These are phyloP conservation scores for Tolypocladium ophioglossoides DNA, from an alignment of 2,329 filamentous ascomycete genomes.

Conservation along the genomic window DNA sequence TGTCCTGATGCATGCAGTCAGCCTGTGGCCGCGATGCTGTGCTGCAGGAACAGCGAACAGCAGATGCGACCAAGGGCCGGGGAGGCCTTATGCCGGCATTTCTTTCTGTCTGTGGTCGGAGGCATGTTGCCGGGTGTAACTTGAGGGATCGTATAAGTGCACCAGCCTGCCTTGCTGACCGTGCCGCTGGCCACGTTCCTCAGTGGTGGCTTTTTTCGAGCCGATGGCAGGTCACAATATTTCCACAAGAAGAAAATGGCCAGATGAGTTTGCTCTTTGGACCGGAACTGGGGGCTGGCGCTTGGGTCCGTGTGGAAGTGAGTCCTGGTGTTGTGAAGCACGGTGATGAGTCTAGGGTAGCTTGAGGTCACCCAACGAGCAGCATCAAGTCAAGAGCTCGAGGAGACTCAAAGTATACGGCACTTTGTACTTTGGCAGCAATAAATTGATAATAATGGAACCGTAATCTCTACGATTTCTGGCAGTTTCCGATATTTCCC, in stretches of 20 bases:
- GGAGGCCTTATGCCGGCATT: not conserved
- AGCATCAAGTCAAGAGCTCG: slow-evolving; percentile 21
- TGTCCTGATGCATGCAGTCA: too few relatives aligned
- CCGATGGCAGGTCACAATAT: not conserved
- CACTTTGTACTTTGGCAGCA: not conserved
- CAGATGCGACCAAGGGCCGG: too few relatives aligned
- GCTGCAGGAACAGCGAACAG: not conserved
- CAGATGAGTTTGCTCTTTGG: too few relatives aligned
- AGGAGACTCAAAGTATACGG: not conserved
- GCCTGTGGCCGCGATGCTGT: not conserved
- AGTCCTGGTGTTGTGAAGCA: not conserved
- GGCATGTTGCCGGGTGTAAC: not conserved
- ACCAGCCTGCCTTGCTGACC: too few relatives aligned
- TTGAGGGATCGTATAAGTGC: not conserved
- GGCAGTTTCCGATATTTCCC: not conserved
- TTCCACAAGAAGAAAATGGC: not conserved
- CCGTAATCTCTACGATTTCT: not conserved
- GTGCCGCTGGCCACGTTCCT: not conserved
- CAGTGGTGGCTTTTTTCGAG: not conserved
- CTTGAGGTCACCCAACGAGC: slow-evolving; percentile 32
- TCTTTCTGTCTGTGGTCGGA: not conserved
- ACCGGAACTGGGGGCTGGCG: too few relatives aligned
- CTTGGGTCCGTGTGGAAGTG: too few relatives aligned
- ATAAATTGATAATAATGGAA: not conserved
- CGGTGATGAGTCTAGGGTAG: slow-evolving; percentile 39